Evolutionary conservation across 116 monocot species (phyloP).

Genomic region (Iris pallida): DNA sequence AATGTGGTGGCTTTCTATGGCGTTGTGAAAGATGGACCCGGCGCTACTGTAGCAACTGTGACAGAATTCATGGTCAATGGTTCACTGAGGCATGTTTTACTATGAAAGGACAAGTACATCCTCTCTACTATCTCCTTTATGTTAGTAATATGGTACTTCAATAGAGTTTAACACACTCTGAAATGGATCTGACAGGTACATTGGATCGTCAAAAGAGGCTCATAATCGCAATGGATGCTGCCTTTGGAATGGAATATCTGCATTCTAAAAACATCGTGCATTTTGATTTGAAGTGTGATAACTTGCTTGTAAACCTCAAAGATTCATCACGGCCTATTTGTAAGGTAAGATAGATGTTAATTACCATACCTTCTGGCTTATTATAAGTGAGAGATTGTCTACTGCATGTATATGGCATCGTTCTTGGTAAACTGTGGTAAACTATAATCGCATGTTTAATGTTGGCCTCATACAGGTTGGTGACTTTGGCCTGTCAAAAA

Average conservation of each 20-base stretch:
- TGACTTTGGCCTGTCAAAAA: slow-evolving; percentile 95
- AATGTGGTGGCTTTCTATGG: too few species aligned
- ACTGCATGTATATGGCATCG: too few species aligned
- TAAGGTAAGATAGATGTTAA: slow-evolving; percentile 49
- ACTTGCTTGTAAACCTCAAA: slow-evolving; percentile 94
- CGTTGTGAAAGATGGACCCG: too few species aligned
- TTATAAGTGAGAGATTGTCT: too few species aligned
- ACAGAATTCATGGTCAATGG: slow-evolving; percentile 99
- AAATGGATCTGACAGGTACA: slow-evolving; percentile 45
- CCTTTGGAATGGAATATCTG: slow-evolving; percentile 97
- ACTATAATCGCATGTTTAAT: background rate
- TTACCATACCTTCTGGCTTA: background rate
- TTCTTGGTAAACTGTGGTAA: background rate
- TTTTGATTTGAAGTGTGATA: slow-evolving; percentile 98
- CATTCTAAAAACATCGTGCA: slow-evolving; percentile 97
- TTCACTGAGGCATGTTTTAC: slow-evolving; percentile 83
- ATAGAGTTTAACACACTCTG: background rate
- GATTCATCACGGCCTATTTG: too few species aligned
- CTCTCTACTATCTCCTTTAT: background rate
- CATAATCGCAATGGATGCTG: slow-evolving; percentile 97
- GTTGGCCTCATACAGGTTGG: slow-evolving; percentile 55
- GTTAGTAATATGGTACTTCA: background rate
- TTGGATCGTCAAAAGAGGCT: slow-evolving; percentile 84
- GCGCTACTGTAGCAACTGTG: too few species aligned
- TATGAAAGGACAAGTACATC: slow-evolving; percentile 70